Evolutionary conservation across 192 early-diverging fungal species (phyloP), one percentile per base, ranked within the genome.

Genomic region (Backusella mclennaniae): DNA sequence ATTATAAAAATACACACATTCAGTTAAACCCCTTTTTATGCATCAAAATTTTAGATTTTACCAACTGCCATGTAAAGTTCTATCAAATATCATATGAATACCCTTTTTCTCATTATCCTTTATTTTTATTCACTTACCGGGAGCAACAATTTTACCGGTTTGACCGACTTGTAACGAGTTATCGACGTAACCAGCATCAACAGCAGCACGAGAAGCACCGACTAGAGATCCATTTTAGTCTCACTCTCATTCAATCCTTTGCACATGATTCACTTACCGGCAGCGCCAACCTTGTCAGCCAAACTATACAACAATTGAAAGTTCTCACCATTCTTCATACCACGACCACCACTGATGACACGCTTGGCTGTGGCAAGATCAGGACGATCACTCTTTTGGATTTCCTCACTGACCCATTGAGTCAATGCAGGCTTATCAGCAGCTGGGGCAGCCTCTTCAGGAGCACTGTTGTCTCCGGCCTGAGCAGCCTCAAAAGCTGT

Each of bases 81-180:
- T 86, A 73, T 11, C 31, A 35, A 77, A 42, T 29, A 63, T 63
- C 36, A 69, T 17, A 63, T 66, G 8, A 46, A 31, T 46, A 31
- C 1, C 3, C 14, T 19, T 33, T 35, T 15, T 73, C 44, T 52
- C 7, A 33, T 33, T 33, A 6, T 19, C 6, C n/a, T 17, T 73
- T 29, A n/a, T 73, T 14, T 56, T 53, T 21, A 29, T 63, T 63
- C 26, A 44, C 83, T 79, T 85, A 85, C 87, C 92, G 38, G 97
- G 97, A 23, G 97, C 97, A 76, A 99, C 92, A 77, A 99, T 96
- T 84, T 97, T 97, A 73, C 97, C 97, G 5, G 97, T 99, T 86
- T 99, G 97, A 9, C 97, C 97, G 68, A 99, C 94, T 87, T 99
- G 98, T 70, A 99, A 84, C 29, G 96, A 95, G 88, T 99, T 98